Base-by-base conservation (phyloP, 2,329 filamentous ascomycete species). In the Curvularia verruculosa region DNA sequence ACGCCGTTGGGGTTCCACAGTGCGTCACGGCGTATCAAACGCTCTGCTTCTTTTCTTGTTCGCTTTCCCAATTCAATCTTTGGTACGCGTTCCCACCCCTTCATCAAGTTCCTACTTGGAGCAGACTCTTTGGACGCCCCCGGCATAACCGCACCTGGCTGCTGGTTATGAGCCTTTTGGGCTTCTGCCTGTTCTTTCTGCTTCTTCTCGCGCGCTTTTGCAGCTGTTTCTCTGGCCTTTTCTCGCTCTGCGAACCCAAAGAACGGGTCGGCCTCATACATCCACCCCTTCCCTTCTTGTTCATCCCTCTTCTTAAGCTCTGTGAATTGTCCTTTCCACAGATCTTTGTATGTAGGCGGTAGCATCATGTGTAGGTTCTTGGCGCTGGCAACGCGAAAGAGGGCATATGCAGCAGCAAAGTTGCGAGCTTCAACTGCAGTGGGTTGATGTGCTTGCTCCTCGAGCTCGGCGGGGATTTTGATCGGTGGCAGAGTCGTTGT, bases 261-360 rank as follows among this genome's bases (percentile, higher is more conserved):
- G 79, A 99, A 99, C 0, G 95, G 95, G 70, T 99, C 95, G 10
- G 92, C 92, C 67, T 96, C 93, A 75, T 98, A 99, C 85, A 96
- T 88, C 90, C 93, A 97, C 0, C 81, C 89, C 61, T 86, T 86
- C 6, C 84, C 92, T 40, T 91, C 88, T 70, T 88, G 89, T 47
- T 91, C 81, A 68, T 97, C 94, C 65, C 87, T 85, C 62, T 86
- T 86, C 78, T 97, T 98, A 61, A 98, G 80, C 3, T 87, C 84
- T 60, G 89, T 85, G 65, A 99, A 96, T 56, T 93, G 88, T 5
- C 86, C 86, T 73, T 96, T 96, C 95, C 95, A 99, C 40, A 97
- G 80, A 63, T 91, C 86, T 71, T 89, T 89, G 78, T 97, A 96
- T 57, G 90, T 90, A 0, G 95, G 95, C 23, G 95, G 95, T 63